phyloP scores from a whole-genome alignment of 73 alveolate species.

The Paramecium pentaurelia region DNA sequence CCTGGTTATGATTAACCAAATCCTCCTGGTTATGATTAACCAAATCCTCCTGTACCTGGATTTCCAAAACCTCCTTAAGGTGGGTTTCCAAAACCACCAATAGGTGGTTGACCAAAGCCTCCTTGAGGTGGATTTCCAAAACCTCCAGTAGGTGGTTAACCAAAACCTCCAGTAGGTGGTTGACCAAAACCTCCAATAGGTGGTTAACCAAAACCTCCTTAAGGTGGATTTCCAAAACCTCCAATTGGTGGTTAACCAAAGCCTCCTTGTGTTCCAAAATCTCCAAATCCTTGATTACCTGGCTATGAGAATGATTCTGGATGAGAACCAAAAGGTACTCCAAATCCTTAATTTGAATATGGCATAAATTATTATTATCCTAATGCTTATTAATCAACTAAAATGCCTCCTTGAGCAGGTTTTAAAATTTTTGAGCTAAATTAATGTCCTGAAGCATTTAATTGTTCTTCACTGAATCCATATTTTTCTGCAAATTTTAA shows the following conservation, averaged over 20 bases:
- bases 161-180: not conserved
- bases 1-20: not conserved
- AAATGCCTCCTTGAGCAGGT: constrained; percentile 33
- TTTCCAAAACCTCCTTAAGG: not conserved
- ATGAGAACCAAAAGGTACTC: not conserved
- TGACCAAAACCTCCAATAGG: not conserved
- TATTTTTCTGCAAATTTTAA: not conserved
- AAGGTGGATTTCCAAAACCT: not conserved
- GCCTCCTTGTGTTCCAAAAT: not conserved
- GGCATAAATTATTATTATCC: not conserved
- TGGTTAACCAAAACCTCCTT: not conserved
- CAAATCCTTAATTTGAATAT: not conserved
- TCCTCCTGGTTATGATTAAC: not conserved
- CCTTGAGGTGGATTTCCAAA: not conserved
- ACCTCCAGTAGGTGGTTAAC: not conserved
- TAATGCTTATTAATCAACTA: not conserved
- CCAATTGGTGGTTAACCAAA: not conserved
- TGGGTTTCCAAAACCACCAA: not conserved
- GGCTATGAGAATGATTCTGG: not conserved
- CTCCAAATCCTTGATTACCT: not conserved
- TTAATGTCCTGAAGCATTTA: constrained; percentile 44
- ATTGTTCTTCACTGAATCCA: constrained; percentile 34
- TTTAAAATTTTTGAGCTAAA: not conserved
- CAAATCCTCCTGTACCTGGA: not conserved
- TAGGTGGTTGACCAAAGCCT: not conserved